Evolutionary conservation across 305 asterid species (phyloP).

Genomic region (Striga hermonthica): DNA sequence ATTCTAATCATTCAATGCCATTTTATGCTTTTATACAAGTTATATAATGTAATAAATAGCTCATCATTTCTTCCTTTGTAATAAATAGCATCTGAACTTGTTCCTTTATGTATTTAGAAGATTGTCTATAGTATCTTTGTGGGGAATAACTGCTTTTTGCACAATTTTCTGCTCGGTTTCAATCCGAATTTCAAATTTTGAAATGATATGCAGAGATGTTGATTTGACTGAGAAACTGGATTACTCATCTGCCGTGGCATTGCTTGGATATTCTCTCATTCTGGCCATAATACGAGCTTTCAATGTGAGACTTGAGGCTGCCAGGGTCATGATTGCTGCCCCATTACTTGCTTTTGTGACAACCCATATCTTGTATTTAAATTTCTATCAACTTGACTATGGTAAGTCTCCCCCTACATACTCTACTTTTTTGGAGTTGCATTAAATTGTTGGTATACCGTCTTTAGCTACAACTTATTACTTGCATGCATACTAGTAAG

Average conservation of each 20-base stretch:
- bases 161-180: slow-evolving; percentile 11
- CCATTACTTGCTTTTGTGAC: slow-evolving; percentile 75
- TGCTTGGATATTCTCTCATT: slow-evolving; percentile 75
- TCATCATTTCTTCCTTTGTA: not conserved
- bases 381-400: slow-evolving; percentile 63
- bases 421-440: slow-evolving; percentile 13
- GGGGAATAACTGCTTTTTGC: not conserved
- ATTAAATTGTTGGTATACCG: not conserved
- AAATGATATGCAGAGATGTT: slow-evolving; percentile 60
- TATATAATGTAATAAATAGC: not conserved
- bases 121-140: not conserved
- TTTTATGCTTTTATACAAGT: not conserved
- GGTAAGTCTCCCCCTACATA: slow-evolving; percentile 44
- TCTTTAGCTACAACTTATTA: not conserved
- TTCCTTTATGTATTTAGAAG: not conserved
- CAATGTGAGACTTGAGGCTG: slow-evolving; percentile 70
- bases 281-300: slow-evolving; percentile 68
- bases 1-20: too few relatives aligned
- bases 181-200: slow-evolving; percentile 27
- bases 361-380: slow-evolving; percentile 78
- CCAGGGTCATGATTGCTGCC: slow-evolving; percentile 93
- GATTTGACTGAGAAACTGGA: slow-evolving; percentile 86
- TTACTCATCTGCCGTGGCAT: slow-evolving; percentile 77
- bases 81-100: slow-evolving; percentile 2
- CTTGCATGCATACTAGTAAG: not conserved